Conservation (phyloP, 176 grass and related monocot species). For the Avena insularis region DNA sequence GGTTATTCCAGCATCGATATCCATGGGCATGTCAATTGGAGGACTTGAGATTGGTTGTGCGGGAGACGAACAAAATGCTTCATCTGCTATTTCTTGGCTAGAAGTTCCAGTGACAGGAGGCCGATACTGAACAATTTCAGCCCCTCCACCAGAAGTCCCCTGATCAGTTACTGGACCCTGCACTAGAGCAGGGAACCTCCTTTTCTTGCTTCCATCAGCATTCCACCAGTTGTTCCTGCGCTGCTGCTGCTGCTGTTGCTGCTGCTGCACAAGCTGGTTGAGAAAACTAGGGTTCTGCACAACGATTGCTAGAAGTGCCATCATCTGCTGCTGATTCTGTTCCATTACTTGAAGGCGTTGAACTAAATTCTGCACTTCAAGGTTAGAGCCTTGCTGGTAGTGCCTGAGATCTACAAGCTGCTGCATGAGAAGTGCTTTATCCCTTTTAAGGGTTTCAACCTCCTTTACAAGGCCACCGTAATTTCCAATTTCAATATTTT, state of each 20-base stretch:
- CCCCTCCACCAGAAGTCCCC: slow-evolving; percentile 29
- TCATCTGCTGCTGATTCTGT: slow-evolving; percentile 76
- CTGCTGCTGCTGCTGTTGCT: slow-evolving; percentile 45
- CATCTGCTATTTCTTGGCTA: slow-evolving; percentile 43
- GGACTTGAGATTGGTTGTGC: slow-evolving; percentile 40
- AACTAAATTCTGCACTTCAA: slow-evolving; percentile 66
- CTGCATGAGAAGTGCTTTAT: slow-evolving; percentile 80
- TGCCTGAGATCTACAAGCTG: slow-evolving; percentile 80
- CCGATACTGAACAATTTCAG: slow-evolving; percentile 53
- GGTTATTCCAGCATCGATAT: slow-evolving; percentile 41
- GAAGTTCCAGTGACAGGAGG: slow-evolving; percentile 45
- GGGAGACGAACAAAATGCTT: slow-evolving; percentile 4
- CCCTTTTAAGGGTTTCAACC: slow-evolving; percentile 83
- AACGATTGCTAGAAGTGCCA: slow-evolving; percentile 72
- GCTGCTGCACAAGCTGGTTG: slow-evolving; percentile 63
- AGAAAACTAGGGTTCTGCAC: slow-evolving; percentile 71
- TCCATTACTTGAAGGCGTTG: slow-evolving; percentile 81
- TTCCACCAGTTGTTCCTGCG: slow-evolving; percentile 53
- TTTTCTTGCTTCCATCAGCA: slow-evolving; percentile 62
- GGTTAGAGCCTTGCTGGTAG: slow-evolving; percentile 69
- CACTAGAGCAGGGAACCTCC: slow-evolving; percentile 57
- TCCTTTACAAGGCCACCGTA: slow-evolving; percentile 77
- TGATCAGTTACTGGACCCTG: slow-evolving; percentile 51
- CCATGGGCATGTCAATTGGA: slow-evolving; percentile 41
- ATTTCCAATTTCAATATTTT: slow-evolving; percentile 73